Evolutionary conservation across 2,329 filamentous ascomycete genomes (phyloP).

Genomic region (Bipolaris victoriae): DNA sequence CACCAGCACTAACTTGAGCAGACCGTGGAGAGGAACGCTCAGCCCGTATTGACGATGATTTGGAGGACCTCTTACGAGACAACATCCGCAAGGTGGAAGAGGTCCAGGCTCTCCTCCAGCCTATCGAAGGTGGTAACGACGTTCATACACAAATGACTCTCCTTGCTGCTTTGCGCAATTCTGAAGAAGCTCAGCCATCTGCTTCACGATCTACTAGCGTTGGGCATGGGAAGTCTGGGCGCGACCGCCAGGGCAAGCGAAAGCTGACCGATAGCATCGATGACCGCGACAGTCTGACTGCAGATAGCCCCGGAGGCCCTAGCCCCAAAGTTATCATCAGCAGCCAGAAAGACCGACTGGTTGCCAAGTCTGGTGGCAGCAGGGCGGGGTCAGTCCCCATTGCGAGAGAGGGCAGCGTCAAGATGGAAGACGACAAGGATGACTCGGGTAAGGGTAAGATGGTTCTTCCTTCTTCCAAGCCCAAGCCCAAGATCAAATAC

Average conservation of each 20-base stretch:
- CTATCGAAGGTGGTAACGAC: slow-evolving; percentile 51
- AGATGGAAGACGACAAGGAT: slow-evolving; percentile 57
- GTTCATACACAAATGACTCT: slow-evolving; percentile 53
- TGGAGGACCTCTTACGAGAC: slow-evolving; percentile 55
- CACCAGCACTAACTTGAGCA: slow-evolving; percentile 22
- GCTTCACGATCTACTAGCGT: slow-evolving; percentile 46
- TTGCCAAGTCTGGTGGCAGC: slow-evolving; percentile 50
- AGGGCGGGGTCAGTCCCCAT: slow-evolving; percentile 54
- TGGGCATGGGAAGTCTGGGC: slow-evolving; percentile 41
- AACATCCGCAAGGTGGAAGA: slow-evolving; percentile 57
- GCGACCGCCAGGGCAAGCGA: slow-evolving; percentile 47
- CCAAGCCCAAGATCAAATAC: slow-evolving; percentile 21
- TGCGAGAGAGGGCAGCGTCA: slow-evolving; percentile 58
- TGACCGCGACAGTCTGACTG: slow-evolving; percentile 48
- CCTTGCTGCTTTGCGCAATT: slow-evolving; percentile 55
- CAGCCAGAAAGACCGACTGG: slow-evolving; percentile 42
- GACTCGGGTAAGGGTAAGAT: slow-evolving; percentile 54
- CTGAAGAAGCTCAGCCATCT: slow-evolving; percentile 49
- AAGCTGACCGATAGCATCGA: slow-evolving; percentile 47
- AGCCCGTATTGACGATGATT: slow-evolving; percentile 52
- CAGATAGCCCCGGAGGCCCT: slow-evolving; percentile 46
- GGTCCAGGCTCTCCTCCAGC: slow-evolving; percentile 52
- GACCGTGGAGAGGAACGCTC: slow-evolving; percentile 46
- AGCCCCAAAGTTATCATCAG: slow-evolving; percentile 45
- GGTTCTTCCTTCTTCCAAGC: slow-evolving; percentile 37